Base-by-base conservation (phyloP, 768 basidiomycete species). In the Boletus sensibilis region DNA sequence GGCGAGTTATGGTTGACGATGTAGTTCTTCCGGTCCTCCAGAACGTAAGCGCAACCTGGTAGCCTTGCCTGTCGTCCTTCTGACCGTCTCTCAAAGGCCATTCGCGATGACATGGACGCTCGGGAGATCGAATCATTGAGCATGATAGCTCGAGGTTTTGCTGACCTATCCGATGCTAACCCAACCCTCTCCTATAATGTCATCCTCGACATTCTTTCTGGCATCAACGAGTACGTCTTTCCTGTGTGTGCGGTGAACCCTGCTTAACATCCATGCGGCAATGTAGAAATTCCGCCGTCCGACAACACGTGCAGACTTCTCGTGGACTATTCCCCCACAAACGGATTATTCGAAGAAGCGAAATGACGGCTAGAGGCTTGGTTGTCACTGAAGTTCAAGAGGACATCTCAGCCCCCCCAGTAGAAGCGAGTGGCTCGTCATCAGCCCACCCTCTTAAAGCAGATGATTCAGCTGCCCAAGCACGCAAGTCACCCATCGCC, bases 71-170 rank as follows among this genome's bases (percentile, higher is more conserved):
- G 23, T 14, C 41, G 9, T 27, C 33, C 38, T 20, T 40, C 41
- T 63, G 43, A 65, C 55, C 16, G 16, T 29, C 46, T 55, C 18
- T 31, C 31, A 31, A 65, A 92, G 90, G 79, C 83, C 31, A 90
- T 85, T 48, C 79, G 78, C 23, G 90, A 92, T 58, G 92, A 92
- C 65, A 92, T 92, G 86, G 90, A 90, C 60, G 92, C 92, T 37
- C 80, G 84, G 46, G 90, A 94, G 63, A 88, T 94, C 1, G 93
- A 96, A 69, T 88, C 93, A 13, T 73, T 98, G 39, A 90, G 88
- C 72, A 91, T 92, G 85, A 81, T 99, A 23, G 83, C 89, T 42
- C 81, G 92, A 58, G 97, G 96, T 1, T 98, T 98, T 71, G 74
- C 83, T 37, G 94, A 96, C 65, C 78, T 99, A 20, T 86, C 86